Evolutionary conservation across 2,329 filamentous ascomycete species (phyloP), one percentile per base, ranked within the genome.

Genomic region (Pseudogymnoascus sp.): DNA sequence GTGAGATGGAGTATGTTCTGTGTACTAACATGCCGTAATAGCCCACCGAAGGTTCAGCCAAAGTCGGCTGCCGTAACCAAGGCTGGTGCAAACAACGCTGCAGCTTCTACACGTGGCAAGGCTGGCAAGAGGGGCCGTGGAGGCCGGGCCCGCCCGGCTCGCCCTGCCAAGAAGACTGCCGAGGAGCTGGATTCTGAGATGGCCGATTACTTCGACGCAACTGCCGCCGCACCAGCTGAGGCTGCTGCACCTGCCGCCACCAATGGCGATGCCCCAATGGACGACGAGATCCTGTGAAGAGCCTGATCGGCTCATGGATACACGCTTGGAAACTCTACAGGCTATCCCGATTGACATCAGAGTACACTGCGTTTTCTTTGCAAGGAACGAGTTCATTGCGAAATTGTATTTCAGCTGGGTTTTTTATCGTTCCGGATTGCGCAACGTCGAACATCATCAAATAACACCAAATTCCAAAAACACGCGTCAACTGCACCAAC

Each of bases 111-210:
- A 68, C 64, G 66, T 59, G 65, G 67, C 37, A 63, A 64, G 50
- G 63, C 62, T 21, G 64, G 77, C 68, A 81, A 81, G 75, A 82
- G 80, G 73, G 76, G 77, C 63, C 79, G 81, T 62, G 79, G 79
- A 65, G 68, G 68, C 41, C 66, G 66, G 35, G 74, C 72, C 41
- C 85, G 86, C 68, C 87, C 79, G 70, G 79, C 81, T 66, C 84
- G 88, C 69, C 81, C 88, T 67, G 77, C 86, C 71, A 80, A 95
- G 79, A 97, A 97, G 89, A 96, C 92, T 0, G 86, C 88, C 1
- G 93, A 96, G 73, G 92, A 99, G 78, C 85, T 99, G 26, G 94
- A 99, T 74, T 92, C 90, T 4, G 94, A 99, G 75, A 99, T 99
- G 94, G 87, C 85, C 17, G 94, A 97, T 75, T 99, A 99, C 79